These are phyloP conservation scores for Botrytis elliptica DNA, from an alignment of 2,329 filamentous ascomycete genomes.

Conservation along the genomic window DNA sequence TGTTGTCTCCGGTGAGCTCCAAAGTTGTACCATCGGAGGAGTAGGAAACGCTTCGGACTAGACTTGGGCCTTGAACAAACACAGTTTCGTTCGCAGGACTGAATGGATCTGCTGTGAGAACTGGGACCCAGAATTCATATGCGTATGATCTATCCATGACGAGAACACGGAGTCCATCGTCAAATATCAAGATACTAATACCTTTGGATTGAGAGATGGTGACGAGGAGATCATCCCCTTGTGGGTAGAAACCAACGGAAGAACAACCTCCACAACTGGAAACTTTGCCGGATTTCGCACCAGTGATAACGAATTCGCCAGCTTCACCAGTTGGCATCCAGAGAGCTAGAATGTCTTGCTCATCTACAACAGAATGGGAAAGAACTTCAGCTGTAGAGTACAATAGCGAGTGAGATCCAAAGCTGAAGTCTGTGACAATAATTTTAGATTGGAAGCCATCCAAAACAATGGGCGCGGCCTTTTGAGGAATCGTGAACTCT, in stretches of 20 bases:
- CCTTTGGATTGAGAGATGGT: constrained; percentile 51
- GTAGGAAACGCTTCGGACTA: constrained; percentile 47
- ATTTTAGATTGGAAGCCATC: constrained; percentile 63
- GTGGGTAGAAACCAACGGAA: constrained; percentile 45
- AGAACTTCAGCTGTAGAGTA: constrained; percentile 58
- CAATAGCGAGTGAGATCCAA: constrained; percentile 51
- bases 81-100: constrained; percentile 41
- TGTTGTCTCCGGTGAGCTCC: constrained; percentile 47
- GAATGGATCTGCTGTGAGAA: constrained; percentile 45
- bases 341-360: constrained; percentile 49
- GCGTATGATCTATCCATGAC: constrained; percentile 54
- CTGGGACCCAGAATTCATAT: constrained; percentile 57
- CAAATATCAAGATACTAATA: constrained; percentile 47
- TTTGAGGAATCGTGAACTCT: constrained; percentile 52
- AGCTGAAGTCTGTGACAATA: constrained; percentile 57
- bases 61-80: constrained; percentile 52
- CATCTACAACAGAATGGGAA: constrained; percentile 50
- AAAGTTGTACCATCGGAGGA: constrained; percentile 41
- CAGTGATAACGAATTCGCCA: constrained; percentile 54
- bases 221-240: constrained; percentile 44
- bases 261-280: constrained; percentile 45
- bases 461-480: constrained; percentile 49
- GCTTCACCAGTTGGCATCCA: constrained; percentile 55
- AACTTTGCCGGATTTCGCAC: constrained; percentile 52
- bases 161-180: constrained; percentile 49